Percentiles rank a stretch among this genome's conserved stretches.
Conservation (phyloP, 2,329 filamentous ascomycete genomes). For the Colletotrichum viniferum region DNA sequence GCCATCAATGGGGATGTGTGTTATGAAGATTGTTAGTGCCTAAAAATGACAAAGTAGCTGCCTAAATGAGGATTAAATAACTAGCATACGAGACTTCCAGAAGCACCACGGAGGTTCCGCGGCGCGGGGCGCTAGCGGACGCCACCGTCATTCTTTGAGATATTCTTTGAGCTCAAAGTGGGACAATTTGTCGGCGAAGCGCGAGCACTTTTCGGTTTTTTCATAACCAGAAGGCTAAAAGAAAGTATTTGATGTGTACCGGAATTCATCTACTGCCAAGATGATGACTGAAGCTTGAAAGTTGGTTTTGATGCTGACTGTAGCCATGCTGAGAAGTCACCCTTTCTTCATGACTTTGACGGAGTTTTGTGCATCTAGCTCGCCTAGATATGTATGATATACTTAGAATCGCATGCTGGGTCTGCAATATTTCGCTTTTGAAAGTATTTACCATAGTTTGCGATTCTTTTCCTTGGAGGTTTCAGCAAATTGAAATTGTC, state of each 20-base stretch:
- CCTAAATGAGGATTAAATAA: background rate
- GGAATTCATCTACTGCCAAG: background rate
- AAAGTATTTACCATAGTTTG: background rate
- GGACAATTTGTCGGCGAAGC: background rate
- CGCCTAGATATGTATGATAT: background rate
- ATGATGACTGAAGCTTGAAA: background rate
- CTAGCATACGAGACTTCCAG: background rate
- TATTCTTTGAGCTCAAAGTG: background rate
- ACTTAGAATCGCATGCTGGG: background rate
- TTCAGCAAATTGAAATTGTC: background rate
- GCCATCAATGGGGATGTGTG: background rate
- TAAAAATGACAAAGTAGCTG: background rate
- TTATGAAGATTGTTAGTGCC: background rate
- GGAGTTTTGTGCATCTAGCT: background rate
- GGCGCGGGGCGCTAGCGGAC: background rate
- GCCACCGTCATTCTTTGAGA: background rate
- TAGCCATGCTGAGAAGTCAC: background rate
- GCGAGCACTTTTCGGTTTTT: background rate
- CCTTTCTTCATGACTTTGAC: background rate
- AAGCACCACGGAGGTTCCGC: background rate
- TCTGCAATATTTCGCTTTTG: background rate
- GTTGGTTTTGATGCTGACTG: background rate
- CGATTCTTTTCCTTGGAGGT: background rate
- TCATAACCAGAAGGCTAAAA: background rate
- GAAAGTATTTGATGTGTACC: background rate